These are phyloP conservation scores for Pharnaceum exiguum DNA, from an alignment of 148 eudicot species.

Conservation along the genomic window DNA sequence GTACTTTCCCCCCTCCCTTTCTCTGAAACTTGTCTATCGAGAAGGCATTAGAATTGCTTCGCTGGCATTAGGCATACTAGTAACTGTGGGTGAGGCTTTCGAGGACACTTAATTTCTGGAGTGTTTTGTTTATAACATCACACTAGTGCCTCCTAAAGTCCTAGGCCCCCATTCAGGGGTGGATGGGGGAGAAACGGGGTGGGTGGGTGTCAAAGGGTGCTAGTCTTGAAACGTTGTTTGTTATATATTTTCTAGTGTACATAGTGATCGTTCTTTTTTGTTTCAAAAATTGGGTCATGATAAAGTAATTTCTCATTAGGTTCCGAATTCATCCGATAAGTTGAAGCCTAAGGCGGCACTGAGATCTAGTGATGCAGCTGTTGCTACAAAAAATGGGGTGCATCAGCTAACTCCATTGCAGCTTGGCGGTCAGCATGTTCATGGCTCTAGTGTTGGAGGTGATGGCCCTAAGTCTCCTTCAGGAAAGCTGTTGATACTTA, in stretches of 20 bases:
- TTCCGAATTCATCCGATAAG: conserved; percentile 54
- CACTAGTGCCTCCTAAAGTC: neutral
- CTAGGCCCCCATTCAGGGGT: neutral
- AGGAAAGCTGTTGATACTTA: conserved; percentile 56
- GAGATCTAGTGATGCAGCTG: conserved; percentile 39
- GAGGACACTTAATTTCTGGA: no score
- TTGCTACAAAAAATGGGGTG: conserved; percentile 40
- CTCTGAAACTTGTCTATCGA: no score
- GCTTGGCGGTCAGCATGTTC: conserved; percentile 38
- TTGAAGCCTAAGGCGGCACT: conserved; percentile 48
- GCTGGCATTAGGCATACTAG: no score
- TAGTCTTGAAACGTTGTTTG: no score
- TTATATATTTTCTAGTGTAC: neutral
- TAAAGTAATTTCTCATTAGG: conserved; percentile 26
- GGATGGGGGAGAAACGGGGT: neutral
- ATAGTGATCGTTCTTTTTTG: neutral
- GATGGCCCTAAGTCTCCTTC: conserved; percentile 46
- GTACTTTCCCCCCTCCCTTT: no score
- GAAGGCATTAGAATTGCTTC: no score
- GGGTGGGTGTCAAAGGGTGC: no score
- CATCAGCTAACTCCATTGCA: conserved; percentile 50
- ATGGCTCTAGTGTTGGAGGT: conserved; percentile 34
- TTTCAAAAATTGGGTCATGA: neutral
- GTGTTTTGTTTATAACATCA: neutral
- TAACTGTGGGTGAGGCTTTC: no score